phyloP scores from a whole-genome alignment of 768 basidiomycete species.

The Chalciporus chontae region DNA sequence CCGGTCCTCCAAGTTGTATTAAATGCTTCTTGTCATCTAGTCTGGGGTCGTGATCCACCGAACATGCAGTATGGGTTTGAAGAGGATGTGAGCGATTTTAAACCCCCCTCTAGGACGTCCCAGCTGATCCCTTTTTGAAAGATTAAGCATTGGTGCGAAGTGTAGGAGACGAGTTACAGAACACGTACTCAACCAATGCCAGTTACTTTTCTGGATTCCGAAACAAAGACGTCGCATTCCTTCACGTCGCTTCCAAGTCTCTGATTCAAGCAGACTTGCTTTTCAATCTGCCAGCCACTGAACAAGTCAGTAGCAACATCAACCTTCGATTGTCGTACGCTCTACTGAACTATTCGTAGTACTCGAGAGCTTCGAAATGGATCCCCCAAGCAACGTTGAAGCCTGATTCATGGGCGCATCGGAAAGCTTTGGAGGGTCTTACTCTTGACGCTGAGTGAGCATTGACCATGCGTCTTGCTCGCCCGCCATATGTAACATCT shows the following conservation, averaged over 20 bases:
- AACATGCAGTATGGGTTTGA: conserved; percentile 76
- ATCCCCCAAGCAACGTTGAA: conserved; percentile 26
- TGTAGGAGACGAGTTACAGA: not conserved
- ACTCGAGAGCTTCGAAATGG: conserved; percentile 35
- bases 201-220: conserved; percentile 69
- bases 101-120: not conserved
- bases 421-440: conserved; percentile 18
- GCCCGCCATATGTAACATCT: not conserved
- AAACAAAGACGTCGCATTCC: conserved; percentile 83
- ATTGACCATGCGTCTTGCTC: not conserved
- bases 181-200: not conserved
- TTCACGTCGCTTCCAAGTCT: conserved; percentile 66
- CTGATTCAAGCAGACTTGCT: conserved; percentile 81
- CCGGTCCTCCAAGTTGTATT: not conserved
- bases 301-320: conserved; percentile 52
- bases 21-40: conserved; percentile 23
- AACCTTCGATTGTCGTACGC: not conserved
- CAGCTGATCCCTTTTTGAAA: conserved; percentile 10
- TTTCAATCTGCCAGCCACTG: conserved; percentile 75
- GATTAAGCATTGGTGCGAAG: conserved; percentile 49
- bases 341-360: conserved; percentile 22
- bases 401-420: conserved; percentile 31
- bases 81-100: conserved; percentile 45
- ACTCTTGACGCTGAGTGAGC: conserved; percentile 29
- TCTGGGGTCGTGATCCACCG: conserved; percentile 61